Percentiles rank a stretch among this genome's conserved stretches.
Evolutionary conservation across 768 basidiomycete species (phyloP).

Genomic region (Suillus discolor): DNA sequence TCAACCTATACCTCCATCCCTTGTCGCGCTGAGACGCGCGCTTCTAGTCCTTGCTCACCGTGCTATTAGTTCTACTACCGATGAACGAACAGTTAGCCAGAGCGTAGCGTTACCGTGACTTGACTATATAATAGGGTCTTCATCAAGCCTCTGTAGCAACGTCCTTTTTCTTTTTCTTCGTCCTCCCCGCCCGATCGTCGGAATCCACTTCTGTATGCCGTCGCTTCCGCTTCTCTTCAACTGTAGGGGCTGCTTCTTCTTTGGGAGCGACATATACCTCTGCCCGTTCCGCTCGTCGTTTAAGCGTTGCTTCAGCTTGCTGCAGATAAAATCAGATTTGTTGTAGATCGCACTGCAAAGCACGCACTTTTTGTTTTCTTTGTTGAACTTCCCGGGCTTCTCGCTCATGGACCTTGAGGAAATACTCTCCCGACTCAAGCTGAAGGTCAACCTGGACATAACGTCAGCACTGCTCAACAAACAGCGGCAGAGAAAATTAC

Average conservation of each 20-base stretch:
- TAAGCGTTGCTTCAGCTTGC: conserved; percentile 79
- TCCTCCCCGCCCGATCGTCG: conserved; percentile 38
- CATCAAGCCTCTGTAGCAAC: conserved; percentile 7
- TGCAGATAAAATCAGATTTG: conserved; percentile 31
- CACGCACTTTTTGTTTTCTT: conserved; percentile 64
- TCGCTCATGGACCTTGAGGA: conserved; percentile 91
- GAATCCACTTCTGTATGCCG: conserved; percentile 43
- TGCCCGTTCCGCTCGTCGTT: conserved; percentile 78
- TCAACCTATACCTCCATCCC: too few species aligned
- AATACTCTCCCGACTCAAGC: conserved; percentile 97
- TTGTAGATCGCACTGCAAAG: not conserved
- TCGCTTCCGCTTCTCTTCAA: conserved; percentile 75
- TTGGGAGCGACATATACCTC: conserved; percentile 86
- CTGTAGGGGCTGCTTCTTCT: conserved; percentile 72
- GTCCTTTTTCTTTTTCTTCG: conserved; percentile 41
- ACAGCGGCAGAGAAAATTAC: conserved; percentile 38
- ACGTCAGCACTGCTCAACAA: conserved; percentile 11
- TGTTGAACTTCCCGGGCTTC: conserved; percentile 70
- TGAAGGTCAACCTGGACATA: conserved; percentile 77
- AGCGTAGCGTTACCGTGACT: too few species aligned
- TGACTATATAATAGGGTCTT: too few species aligned
- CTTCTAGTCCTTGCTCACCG: too few species aligned
- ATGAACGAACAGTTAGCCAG: too few species aligned
- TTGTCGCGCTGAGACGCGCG: too few species aligned
- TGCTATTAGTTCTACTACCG: too few species aligned